These are phyloP conservation scores for Fusarium temperatum DNA, from an alignment of 2,329 filamentous ascomycete species.

Conservation along the genomic window DNA sequence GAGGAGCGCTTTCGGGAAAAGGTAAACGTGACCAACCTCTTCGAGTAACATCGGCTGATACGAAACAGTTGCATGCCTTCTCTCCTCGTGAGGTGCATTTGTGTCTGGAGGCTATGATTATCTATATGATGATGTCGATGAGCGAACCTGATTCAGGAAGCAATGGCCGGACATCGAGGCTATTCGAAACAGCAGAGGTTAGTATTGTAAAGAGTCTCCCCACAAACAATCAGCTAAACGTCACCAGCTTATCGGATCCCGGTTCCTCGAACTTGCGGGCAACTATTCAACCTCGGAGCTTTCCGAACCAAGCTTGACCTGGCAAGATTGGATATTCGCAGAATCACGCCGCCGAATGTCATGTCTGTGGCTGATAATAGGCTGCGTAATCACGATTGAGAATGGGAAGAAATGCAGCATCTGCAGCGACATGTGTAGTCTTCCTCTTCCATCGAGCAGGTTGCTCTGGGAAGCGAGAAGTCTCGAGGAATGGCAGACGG, in stretches of 20 bases:
- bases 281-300: constrained; percentile 27
- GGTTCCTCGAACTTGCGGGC: constrained; percentile 6
- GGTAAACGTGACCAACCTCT: background rate
- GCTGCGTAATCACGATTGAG: constrained; percentile 34
- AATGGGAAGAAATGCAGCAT: background rate
- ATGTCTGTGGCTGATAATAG: constrained; percentile 41
- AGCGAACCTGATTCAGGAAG: constrained; percentile 24
- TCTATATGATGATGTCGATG: constrained; percentile 47
- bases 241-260: constrained; percentile 9
- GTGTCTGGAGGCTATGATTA: constrained; percentile 36
- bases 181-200: constrained; percentile 36
- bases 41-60: background rate
- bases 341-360: constrained; percentile 43
- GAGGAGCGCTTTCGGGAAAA: constrained; percentile 30
- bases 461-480: constrained; percentile 40
- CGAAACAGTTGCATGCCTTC: background rate
- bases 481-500: constrained; percentile 37
- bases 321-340: constrained; percentile 46
- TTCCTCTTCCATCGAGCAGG: constrained; percentile 34
- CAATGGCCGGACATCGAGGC: background rate
- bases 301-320: constrained; percentile 27
- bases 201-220: too few species aligned
- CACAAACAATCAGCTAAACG: too few species aligned
- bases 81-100: constrained; percentile 24
- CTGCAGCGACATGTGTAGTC: background rate